Evolutionary conservation across 352 stramenopile species (phyloP), one percentile per base, ranked within the genome.

Genomic region (Phytophthora pini): DNA sequence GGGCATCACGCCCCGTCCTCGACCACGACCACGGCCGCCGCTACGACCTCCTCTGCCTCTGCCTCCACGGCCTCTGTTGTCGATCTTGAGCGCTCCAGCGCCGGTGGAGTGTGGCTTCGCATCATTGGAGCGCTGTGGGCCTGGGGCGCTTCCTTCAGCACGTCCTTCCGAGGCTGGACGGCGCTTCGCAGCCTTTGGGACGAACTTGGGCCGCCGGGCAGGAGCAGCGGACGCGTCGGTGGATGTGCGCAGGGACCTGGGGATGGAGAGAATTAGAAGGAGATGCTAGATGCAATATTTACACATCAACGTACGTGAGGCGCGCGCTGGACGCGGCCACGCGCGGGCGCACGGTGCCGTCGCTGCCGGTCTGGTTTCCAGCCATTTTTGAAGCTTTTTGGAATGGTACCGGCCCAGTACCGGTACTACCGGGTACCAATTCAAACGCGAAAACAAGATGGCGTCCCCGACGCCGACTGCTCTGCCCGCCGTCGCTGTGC

Each of bases 201-300:
- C 81, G 59, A 94, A 94, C 77, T 94, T 93, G 40, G 82, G 84
- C 20, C 82, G 79, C 10, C 84, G 82, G 13, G 76, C 65, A 47
- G 77, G 61, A 2, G 71, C 74, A n/a, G 47, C 51, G 22, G 74
- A 48, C 1, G 72, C 51, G 31, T 82, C 74, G 1, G 56, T 59
- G 26, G 79, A 68, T 4, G 71, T 85, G 38, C 84, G 82, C 2
- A 93, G 68, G 13, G 84, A 93, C 29, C 84, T 93, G 48, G 27
- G 20, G 5, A 2, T 46, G 44, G 1, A 54, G 36, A 65, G 29
- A 34, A n/a, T 22, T 29, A 27, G 1, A 65, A 0, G 3, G 7
- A 38, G 22, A 36, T 31, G 24, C 17, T 1, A 22, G 12, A n/a
- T 36, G 24, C 47, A 55, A 13, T 0, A 12, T 1, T 20, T 26